phyloP scores from a whole-genome alignment of 2,329 filamentous ascomycete genomes.

The Trichoderma harzianum region DNA sequence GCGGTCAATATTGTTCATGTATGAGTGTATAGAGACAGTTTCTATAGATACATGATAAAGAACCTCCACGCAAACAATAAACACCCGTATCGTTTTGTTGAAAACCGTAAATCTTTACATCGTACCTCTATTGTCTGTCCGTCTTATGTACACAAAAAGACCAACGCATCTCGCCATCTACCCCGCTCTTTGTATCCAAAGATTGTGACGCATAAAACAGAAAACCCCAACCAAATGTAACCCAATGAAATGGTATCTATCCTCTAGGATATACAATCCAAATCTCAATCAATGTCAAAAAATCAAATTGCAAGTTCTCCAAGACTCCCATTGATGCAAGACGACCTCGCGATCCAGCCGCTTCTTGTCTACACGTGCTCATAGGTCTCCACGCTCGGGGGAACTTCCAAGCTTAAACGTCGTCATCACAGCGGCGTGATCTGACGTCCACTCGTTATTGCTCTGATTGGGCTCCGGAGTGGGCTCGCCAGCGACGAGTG shows the following conservation, averaged over 20 bases:
- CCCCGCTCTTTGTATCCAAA: background rate
- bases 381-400: background rate
- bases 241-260: background rate
- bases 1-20: too few species aligned
- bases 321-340: background rate
- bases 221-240: background rate
- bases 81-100: background rate
- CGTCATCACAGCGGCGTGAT: conserved; percentile 37
- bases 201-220: background rate
- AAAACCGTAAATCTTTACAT: background rate
- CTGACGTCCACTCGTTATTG: conserved; percentile 42
- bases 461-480: conserved; percentile 32
- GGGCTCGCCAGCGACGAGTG: conserved; percentile 34
- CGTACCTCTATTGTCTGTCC: background rate
- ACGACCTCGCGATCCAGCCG: background rate
- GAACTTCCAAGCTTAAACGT: conserved; percentile 24
- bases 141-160: background rate
- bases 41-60: background rate
- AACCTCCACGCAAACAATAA: background rate
- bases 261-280: background rate
- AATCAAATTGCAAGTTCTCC: background rate
- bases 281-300: background rate
- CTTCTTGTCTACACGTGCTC: background rate
- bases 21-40: background rate
- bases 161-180: background rate